Base-by-base conservation (phyloP, 768 basidiomycete species). In the Boletellus sp. region DNA sequence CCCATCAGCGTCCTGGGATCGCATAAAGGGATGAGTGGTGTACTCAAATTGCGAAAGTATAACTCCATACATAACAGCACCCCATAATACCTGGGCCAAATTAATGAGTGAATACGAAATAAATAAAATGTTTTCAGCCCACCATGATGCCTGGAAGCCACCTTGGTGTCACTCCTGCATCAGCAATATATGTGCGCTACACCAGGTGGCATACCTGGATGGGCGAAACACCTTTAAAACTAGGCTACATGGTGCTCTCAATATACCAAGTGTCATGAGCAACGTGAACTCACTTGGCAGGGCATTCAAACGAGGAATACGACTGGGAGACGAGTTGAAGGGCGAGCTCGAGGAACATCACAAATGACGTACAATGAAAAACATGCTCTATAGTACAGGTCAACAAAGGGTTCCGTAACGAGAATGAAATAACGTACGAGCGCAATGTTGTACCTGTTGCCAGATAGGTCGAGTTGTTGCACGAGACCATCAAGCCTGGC, bases 81-180 rank as follows among this genome's bases (percentile, higher is more conserved):
- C 87, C 85, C 86, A 88, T 8, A 73, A 55, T 10, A 83, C 66
- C 84, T 84, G 17, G 37, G n/a, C 23, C 5, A 45, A 12, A 28
- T 56, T 9, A 57, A 36, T 17, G 34, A 31, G n/a, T 1, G 2
- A 26, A 17, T 34, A 22, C 13, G 15, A 37, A 7, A 7, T n/a
- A n/a, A 7, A 31, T 40, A 17, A 3, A 36, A 42, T 32, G 6
- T 17, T 2, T 33, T 19, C 23, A 26, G 62, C 72, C 53, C 56
- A 83, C 83, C 52, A 80, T 81, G 40, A 87, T 83, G 13, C 76
- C 77, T 1, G 85, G 82, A 22, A 87, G 71, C 83, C 84, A 87
- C 62, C 77, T 59, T 40, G 6, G 28, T 3, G 6, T 75, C 40
- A 6, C 42, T 16, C 23, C 9, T 35, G 11, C 7, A 33, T 61